Conservation (phyloP, 2,329 filamentous ascomycete genomes). For the Pestalotiopsis sp. region DNA sequence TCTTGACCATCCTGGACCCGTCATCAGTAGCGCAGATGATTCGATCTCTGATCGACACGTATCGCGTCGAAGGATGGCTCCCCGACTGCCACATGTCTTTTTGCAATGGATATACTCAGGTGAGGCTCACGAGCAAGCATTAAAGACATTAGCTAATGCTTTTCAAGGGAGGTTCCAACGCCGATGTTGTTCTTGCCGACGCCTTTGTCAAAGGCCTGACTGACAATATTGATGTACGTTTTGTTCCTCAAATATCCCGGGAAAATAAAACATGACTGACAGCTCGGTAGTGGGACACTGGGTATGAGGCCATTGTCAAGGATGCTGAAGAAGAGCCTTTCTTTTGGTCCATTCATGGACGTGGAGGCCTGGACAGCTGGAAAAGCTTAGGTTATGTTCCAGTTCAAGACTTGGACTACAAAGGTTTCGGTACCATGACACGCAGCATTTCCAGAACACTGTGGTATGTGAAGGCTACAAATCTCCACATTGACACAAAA, state of each 20-base stretch:
- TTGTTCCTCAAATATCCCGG: not conserved
- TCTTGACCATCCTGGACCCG: constrained; percentile 70
- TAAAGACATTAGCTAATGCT: constrained; percentile 18
- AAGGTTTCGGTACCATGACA: constrained; percentile 69
- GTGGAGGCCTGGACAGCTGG: constrained; percentile 73
- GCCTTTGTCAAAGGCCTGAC: constrained; percentile 67
- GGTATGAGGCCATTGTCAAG: constrained; percentile 70
- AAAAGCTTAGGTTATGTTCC: constrained; percentile 73
- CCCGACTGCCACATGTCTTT: constrained; percentile 79
- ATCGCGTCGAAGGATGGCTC: constrained; percentile 68
- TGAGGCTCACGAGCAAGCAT: constrained; percentile 11
- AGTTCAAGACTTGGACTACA: constrained; percentile 59
- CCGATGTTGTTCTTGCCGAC: constrained; percentile 69
- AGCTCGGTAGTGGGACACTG: constrained; percentile 59
- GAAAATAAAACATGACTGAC: constrained; percentile 16
- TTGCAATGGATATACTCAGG: constrained; percentile 71
- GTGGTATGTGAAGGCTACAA: not conserved
- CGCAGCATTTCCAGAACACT: constrained; percentile 72
- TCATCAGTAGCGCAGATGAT: constrained; percentile 66
- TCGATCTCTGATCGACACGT: constrained; percentile 71
- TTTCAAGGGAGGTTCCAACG: constrained; percentile 70
- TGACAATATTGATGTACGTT: constrained; percentile 51
- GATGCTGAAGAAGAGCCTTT: constrained; percentile 72
- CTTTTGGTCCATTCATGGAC: constrained; percentile 71
- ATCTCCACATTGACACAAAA: not conserved